Base-by-base conservation (phyloP, 495 filamentous ascomycete genomes). In the Gamarada debralockiae region DNA sequence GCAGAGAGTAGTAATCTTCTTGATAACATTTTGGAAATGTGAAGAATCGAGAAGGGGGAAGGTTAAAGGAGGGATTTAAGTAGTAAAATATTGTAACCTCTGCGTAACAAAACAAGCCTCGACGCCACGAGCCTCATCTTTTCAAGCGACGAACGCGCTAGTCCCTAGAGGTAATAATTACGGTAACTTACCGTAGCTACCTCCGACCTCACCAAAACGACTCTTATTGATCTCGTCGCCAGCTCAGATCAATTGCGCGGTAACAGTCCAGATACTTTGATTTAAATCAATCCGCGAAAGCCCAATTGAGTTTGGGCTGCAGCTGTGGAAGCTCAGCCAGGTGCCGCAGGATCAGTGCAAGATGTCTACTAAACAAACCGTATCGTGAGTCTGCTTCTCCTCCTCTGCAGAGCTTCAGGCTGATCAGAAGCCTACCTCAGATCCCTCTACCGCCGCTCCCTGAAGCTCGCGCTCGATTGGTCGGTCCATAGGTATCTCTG, bases 391-490 rank as follows among this genome's bases (percentile, higher is more conserved):
- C 2, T 27, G 10, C 18, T 22, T 15, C 12, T 18, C 49, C 3
- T 42, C 8, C 8, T 4, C 25, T 34, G 21, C 20, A 23, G 39
- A 50, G 13, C n/a, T n/a, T n/a, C n/a, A n/a, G n/a, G n/a, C n/a
- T n/a, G n/a, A n/a, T n/a, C n/a, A n/a, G n/a, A n/a, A n/a, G n/a
- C n/a, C n/a, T n/a, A n/a, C n/a, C 25, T 9, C 65, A 97, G 95
- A 54, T 91, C 88, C 29, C 85, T 99, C 38, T 97, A 99, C 70
- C 85, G 93, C 56, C 89, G 90, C 53, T 89, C 87, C 17, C 71
- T 97, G 62, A 97, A 96, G 78, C 82, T 95, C 52, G 79, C 93
- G 14, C 87, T 97, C 58, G 90, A 95, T 74, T 99, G 93, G 95
- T 76, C 87, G 50, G 87, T 97, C 53, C 87, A 96, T 59, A 82